phyloP scores from a whole-genome alignment of 306 rosid species.

The Rosa persica region DNA sequence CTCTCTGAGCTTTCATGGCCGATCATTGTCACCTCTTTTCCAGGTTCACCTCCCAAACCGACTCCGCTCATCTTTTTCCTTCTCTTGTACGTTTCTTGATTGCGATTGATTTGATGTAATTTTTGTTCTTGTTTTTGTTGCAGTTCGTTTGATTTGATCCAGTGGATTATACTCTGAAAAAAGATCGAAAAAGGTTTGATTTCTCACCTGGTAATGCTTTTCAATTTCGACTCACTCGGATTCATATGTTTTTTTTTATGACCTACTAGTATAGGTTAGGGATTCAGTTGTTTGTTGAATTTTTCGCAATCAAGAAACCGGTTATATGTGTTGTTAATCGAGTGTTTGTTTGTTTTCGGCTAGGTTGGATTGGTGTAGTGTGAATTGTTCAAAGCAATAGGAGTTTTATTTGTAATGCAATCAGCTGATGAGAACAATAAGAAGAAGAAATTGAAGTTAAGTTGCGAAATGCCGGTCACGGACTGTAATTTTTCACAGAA shows the following conservation, averaged over 20 bases:
- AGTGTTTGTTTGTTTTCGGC: not conserved
- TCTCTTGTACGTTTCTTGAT: slow-evolving; percentile 12
- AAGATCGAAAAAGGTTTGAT: not conserved
- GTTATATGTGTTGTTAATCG: not conserved
- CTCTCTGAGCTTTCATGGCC: slow-evolving; percentile 45
- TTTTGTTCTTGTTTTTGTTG: not conserved
- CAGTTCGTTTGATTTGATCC: slow-evolving; percentile 51
- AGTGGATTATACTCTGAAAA: slow-evolving; percentile 22
- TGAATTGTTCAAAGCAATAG: slow-evolving; percentile 30
- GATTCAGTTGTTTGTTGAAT: too few relatives aligned
- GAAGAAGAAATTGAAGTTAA: slow-evolving; percentile 56
- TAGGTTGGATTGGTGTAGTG: not conserved
- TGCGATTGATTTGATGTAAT: not conserved
- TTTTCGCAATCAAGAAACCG: not conserved
- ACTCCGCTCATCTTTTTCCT: not conserved
- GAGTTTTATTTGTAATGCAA: slow-evolving; percentile 59
- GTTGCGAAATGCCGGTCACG: slow-evolving; percentile 68
- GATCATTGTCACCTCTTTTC: slow-evolving; percentile 43
- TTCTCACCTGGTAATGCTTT: slow-evolving; percentile 25
- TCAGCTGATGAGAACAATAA: slow-evolving; percentile 55
- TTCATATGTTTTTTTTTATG: too few relatives aligned
- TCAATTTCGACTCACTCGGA: not conserved
- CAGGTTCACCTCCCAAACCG: slow-evolving; percentile 46
- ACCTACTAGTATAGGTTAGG: too few relatives aligned
- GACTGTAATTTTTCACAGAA: slow-evolving; percentile 48